phyloP scores from a whole-genome alignment of 176 grass and related monocot species.

The Tuctoria greenei region DNA sequence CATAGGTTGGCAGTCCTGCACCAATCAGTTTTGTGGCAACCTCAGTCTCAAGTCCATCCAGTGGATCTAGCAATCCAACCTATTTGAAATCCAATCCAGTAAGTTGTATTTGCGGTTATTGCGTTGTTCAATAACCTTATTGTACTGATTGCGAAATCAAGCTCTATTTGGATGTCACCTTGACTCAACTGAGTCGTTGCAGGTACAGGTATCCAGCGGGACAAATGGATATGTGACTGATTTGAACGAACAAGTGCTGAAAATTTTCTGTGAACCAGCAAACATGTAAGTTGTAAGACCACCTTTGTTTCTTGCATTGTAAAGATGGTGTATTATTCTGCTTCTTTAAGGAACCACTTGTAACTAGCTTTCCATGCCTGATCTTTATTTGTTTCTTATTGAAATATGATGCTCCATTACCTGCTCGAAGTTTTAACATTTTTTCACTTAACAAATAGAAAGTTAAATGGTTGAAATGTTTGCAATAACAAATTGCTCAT shows the following conservation, averaged over 20 bases:
- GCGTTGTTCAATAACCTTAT: neutral
- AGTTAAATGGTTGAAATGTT: neutral
- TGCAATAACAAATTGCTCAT: neutral
- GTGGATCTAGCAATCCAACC: slow-evolving; percentile 42
- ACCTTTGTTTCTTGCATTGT: too few relatives aligned
- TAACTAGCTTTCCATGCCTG: too few relatives aligned
- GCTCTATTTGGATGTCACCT: neutral
- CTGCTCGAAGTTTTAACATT: neutral
- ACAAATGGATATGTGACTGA: slow-evolving; percentile 49
- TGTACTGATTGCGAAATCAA: neutral
- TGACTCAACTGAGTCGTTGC: slow-evolving; percentile 8
- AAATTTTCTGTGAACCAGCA: slow-evolving; percentile 80
- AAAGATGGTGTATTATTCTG: too few relatives aligned
- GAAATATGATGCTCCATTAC: neutral
- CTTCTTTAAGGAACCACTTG: too few relatives aligned
- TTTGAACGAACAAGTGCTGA: slow-evolving; percentile 57
- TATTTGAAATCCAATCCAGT: slow-evolving; percentile 55
- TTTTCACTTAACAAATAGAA: neutral
- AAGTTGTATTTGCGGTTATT: slow-evolving; percentile 28
- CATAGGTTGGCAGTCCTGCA: slow-evolving; percentile 50
- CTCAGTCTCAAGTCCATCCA: slow-evolving; percentile 35
- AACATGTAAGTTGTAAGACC: slow-evolving; percentile 55
- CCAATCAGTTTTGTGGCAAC: slow-evolving; percentile 36
- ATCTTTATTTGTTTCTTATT: too few relatives aligned
- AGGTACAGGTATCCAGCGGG: slow-evolving; percentile 26